Evolutionary conservation across 805 yeast species (phyloP), one percentile per base, ranked within the genome.

Genomic region (Kurtzmaniella fragi): DNA sequence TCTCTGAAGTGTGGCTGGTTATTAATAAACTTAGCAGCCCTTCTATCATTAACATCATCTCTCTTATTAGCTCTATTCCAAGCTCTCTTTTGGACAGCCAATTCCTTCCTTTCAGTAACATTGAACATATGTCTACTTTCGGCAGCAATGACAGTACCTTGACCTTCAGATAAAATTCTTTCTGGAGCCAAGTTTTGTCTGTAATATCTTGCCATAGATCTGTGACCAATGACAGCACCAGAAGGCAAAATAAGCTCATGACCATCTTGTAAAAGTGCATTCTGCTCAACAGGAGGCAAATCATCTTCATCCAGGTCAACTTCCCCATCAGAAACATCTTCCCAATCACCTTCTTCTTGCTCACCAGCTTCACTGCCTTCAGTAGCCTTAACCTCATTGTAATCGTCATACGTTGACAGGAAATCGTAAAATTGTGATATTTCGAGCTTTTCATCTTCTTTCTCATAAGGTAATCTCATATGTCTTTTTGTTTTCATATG

Each of bases 401-500:
- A 37, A 34, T 58, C 59, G 9, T 63, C 71, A 51, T 80, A 80
- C 1, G 89, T 70, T 1, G 86, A 72, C 3, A 82, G 68, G 62
- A 87, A 90, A 56, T 91, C 96, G 56, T 93, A 93, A 54, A 83
- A 93, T 31, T 79, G 82, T 0, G 89, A 75, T 32, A 91, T 71
- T 53, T 82, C 84, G 35, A 80, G 73, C 53, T 80, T 80, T 53
- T 93, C 95, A 41, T 82, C 82, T 39, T 78, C 82, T 0, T 78
- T 62, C 52, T 93, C 98, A 61, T 84, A 93, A 1, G 98, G 97
- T 43, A 93, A 73, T 54, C 79, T 77, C 66, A 91, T 84, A 60
- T 93, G 99, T 42, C 88, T 79, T 61, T 93, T 93, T 7, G 84
- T 74, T 4, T 71, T 51, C 84, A 88, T 82, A 60, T 93, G 99